Evolutionary conservation across 352 stramenopile genomes (phyloP), one percentile per base, ranked within the genome.

Genomic region (Peronosclerospora sorghi): DNA sequence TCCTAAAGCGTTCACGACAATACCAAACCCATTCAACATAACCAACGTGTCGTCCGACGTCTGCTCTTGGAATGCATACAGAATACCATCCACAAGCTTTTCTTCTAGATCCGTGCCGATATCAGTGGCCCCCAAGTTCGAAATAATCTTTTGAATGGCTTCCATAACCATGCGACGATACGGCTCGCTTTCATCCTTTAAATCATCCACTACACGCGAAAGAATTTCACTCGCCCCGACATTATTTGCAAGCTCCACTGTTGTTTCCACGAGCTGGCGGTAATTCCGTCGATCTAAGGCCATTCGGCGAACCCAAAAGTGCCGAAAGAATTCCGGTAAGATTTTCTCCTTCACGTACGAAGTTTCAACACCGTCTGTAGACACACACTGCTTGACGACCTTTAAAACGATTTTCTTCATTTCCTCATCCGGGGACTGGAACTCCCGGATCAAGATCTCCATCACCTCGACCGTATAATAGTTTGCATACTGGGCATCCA

Each of bases 161-260:
- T 99, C 95, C 89, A 99, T 98, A 4, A 99, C 96, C 96, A 99
- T 99, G 21, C 94, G 83, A 36, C 96, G 81, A 56, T 99, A 99
- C 6, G 95, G 94, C 61, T 99, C 96, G 26, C 86, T 97, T 55
- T 99, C 96, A 72, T 99, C 96, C 70, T 99, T 99, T 4, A 99
- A 70, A 55, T 98, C 95, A 56, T 98, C 95, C 3, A 99, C 96
- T 32, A 99, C 94, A 13, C 95, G 86, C 2, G 65, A 76, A 26
- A 99, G 83, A 49, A 99, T 97, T 47, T 99, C 95, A n/a, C 89
- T 95, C 21, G 87, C 95, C n/a, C 96, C 96, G n/a, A 99, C 94
- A 58, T 98, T 98, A 60, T 98, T 98, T 2, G 96, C 96, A 8
- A 98, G 59, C 51, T 98, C 96, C 29, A 98, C 95, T 0, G 96